Percentiles rank a stretch among this genome's conserved stretches.
phyloP scores from a whole-genome alignment of 345 rosid genomes.

The Carallia pectinifolia region DNA sequence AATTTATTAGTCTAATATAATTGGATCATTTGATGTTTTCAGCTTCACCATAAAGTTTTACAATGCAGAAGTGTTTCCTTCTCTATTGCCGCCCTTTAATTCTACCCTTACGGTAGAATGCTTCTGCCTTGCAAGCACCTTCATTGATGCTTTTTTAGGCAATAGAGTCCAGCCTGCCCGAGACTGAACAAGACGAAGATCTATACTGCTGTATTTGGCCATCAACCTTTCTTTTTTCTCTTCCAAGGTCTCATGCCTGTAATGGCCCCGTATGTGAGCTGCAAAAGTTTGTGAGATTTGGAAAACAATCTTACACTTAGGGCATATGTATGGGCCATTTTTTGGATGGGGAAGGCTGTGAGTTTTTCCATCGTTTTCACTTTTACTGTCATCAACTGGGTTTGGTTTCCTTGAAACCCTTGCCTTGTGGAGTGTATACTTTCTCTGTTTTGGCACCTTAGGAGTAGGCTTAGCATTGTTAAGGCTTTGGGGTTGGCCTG shows the following conservation, averaged over 20 bases:
- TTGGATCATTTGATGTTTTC: too few relatives aligned
- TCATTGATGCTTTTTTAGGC: neutral
- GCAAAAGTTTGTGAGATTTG: conserved; percentile 22
- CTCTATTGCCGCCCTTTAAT: too few relatives aligned
- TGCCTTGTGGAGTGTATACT: too few relatives aligned
- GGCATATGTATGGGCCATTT: conserved; percentile 31
- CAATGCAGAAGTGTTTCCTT: too few relatives aligned
- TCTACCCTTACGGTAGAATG: too few relatives aligned
- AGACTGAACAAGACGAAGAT: conserved; percentile 3
- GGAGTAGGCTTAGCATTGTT: too few relatives aligned
- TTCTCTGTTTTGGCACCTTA: too few relatives aligned
- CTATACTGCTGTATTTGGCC: conserved; percentile 19
- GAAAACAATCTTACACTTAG: conserved; percentile 11
- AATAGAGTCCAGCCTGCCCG: conserved; percentile 3
- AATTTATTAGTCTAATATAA: too few relatives aligned
- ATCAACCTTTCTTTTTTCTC: conserved; percentile 22
- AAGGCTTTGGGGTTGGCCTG: neutral
- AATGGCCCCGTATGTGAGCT: conserved; percentile 19
- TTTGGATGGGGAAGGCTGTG: conserved; percentile 26
- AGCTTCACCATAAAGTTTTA: too few relatives aligned
- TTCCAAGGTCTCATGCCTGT: conserved; percentile 17
- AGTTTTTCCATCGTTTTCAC: conserved; percentile 22
- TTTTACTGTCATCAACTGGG: neutral
- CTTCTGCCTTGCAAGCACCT: neutral
- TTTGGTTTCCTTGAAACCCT: too few relatives aligned